These are phyloP conservation scores for Panus rudis DNA, from an alignment of 768 basidiomycete species.

Conservation along the genomic window DNA sequence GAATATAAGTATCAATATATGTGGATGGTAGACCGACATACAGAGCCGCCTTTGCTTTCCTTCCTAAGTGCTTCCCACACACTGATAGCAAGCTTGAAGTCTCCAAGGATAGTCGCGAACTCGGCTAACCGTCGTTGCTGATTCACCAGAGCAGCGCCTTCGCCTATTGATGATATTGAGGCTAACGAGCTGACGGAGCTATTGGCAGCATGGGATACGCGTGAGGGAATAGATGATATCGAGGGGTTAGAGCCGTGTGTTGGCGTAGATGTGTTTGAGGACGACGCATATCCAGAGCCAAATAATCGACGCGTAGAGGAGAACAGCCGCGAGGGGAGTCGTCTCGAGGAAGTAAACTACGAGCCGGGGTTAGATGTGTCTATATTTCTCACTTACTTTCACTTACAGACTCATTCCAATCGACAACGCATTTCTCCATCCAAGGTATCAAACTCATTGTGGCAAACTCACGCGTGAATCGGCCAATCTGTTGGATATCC, in stretches of 20 bases:
- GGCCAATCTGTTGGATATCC: slow-evolving; percentile 69
- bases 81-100: slow-evolving; percentile 73
- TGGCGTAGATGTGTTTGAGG: slow-evolving; percentile 30
- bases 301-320: slow-evolving; percentile 81
- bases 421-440: slow-evolving; percentile 92
- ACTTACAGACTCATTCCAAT: slow-evolving; percentile 85
- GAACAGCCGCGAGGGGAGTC: slow-evolving; percentile 80
- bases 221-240: slow-evolving; percentile 24
- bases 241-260: slow-evolving; percentile 33
- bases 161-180: slow-evolving; percentile 16
- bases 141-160: slow-evolving; percentile 35
- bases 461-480: slow-evolving; percentile 82
- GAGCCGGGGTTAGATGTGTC: background rate
- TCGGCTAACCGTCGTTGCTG: slow-evolving; percentile 89
- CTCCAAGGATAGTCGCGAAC: slow-evolving; percentile 88
- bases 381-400: background rate
- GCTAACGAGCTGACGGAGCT: slow-evolving; percentile 26
- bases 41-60: slow-evolving; percentile 83
- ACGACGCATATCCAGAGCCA: slow-evolving; percentile 43
- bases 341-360: slow-evolving; percentile 61
- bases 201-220: slow-evolving; percentile 21
- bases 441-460: slow-evolving; percentile 88
- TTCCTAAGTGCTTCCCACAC: slow-evolving; percentile 87
- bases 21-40: slow-evolving; percentile 32
- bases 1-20: background rate